Evolutionary conservation across 1,284 basidiomycete genomes (phyloP), one percentile per base, ranked within the genome.

Genomic region (Heterobasidion annosum): DNA sequence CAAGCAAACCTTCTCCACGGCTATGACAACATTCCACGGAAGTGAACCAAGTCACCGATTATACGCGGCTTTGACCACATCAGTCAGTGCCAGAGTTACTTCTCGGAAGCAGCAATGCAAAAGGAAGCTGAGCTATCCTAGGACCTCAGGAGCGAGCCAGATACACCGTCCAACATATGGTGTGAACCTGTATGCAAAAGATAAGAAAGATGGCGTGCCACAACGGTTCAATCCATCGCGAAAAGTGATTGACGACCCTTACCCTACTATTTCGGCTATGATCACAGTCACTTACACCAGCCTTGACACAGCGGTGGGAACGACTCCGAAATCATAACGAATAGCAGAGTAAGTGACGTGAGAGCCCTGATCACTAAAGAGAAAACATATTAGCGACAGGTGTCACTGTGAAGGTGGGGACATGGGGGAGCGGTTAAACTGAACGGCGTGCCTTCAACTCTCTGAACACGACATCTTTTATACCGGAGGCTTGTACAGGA

Each of bases 181-280:
- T 25, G 25, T 25, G 25, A 25, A 4, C 25, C 25, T 25, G 25
- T 25, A 25, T 25, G 25, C 25, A 25, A 40, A 40, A 40, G n/a
- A 40, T 40, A 40, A 12, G 37, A 10, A n/a, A n/a, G 3, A 40
- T 40, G 37, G n/a, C 37, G 7, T 40, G n/a, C 10, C 37, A n/a
- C 10, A n/a, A 40, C 37, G n/a, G n/a, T n/a, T 40, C 12, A 40
- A 40, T 40, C 4, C 6, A 6, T 40, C 37, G 50, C 40, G 42
- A 44, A 51, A 25, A 15, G 15, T 18, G 33, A 8, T 48, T 47
- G 34, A 49, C 35, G 52, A 53, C 58, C 37, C 58, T 59, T 45
- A 44, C 51, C 50, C 58, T 48, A 43, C 58, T 59, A 58, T 59
- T 59, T 59, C 55, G 58, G 58, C 58, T 59, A 59, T 59, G 58